phyloP scores from a whole-genome alignment of 345 rosid genomes.

The Gynandropsis gynandra region DNA sequence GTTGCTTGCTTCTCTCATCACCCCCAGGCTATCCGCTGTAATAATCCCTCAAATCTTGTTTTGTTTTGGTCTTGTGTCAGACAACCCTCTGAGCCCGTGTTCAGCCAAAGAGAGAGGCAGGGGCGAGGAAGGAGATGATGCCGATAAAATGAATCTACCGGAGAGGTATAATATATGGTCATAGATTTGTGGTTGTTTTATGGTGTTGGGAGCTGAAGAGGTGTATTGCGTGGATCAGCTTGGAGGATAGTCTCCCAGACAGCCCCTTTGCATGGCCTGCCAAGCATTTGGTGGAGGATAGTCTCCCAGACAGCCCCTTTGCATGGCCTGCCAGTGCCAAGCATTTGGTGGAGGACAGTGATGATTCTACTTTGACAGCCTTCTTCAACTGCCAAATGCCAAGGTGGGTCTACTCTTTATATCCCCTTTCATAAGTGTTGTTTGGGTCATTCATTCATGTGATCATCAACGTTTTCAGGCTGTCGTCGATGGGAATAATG shows the following conservation, averaged over 20 bases:
- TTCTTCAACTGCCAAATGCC: slow-evolving; percentile 75
- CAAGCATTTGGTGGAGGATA: slow-evolving; percentile 21
- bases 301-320: slow-evolving; percentile 21
- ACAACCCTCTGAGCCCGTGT: slow-evolving; percentile 30
- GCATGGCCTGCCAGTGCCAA: slow-evolving; percentile 26
- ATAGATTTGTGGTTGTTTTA: neutral
- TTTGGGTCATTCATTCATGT: slow-evolving; percentile 8
- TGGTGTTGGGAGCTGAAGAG: neutral
- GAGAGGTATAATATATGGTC: slow-evolving; percentile 19
- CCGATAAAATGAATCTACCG: slow-evolving; percentile 25
- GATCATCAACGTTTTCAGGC: slow-evolving; percentile 16
- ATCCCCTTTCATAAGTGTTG: no score
- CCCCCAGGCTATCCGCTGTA: neutral
- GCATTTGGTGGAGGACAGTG: slow-evolving; percentile 33
- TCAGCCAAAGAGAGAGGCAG: slow-evolving; percentile 21
- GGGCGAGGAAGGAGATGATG: slow-evolving; percentile 33
- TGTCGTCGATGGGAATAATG: slow-evolving; percentile 54
- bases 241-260: slow-evolving; percentile 33
- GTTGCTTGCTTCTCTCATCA: neutral
- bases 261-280: slow-evolving; percentile 28
- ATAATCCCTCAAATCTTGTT: neutral
- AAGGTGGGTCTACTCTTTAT: slow-evolving; percentile 29
- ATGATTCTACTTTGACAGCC: slow-evolving; percentile 36
- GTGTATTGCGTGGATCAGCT: slow-evolving; percentile 15
- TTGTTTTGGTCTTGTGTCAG: slow-evolving; percentile 23